Conservation (phyloP, 2,329 filamentous ascomycete genomes). For the Cadophora luteo-olivacea region DNA sequence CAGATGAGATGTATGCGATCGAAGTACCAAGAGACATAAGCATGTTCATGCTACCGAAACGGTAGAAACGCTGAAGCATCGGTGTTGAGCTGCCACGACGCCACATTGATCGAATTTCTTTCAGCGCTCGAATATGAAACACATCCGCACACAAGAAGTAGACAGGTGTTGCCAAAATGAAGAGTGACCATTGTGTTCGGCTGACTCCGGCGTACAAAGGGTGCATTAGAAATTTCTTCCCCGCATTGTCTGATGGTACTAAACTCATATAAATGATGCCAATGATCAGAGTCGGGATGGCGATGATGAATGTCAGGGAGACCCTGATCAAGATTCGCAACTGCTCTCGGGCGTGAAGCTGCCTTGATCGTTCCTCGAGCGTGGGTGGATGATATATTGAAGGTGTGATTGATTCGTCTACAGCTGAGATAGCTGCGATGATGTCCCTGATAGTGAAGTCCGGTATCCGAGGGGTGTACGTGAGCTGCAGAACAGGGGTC, state of each 20-base stretch:
- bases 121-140: conserved; percentile 80
- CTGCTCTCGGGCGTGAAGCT: conserved; percentile 75
- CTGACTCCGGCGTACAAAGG: conserved; percentile 76
- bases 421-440: conserved; percentile 67
- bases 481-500: conserved; percentile 72
- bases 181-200: conserved; percentile 79
- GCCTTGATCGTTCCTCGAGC: conserved; percentile 79
- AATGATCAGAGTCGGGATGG: conserved; percentile 84
- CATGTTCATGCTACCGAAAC: conserved; percentile 98
- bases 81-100: conserved; percentile 75
- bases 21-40: conserved; percentile 87
- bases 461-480: conserved; percentile 73
- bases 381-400: conserved; percentile 81
- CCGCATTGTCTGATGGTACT: conserved; percentile 63
- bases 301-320: conserved; percentile 69
- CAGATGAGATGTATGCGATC: conserved; percentile 84
- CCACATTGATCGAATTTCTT: conserved; percentile 82
- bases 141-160: conserved; percentile 87
- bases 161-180: conserved; percentile 82
- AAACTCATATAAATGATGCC: conserved; percentile 93
- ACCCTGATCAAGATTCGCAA: conserved; percentile 73
- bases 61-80: conserved; percentile 77
- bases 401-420: conserved; percentile 70
- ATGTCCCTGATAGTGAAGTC: conserved; percentile 78
- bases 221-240: conserved; percentile 71